Base-by-base conservation (phyloP, 225 moss, liverwort and hornwort genomes). In the Physcomitrellopsis africana region DNA sequence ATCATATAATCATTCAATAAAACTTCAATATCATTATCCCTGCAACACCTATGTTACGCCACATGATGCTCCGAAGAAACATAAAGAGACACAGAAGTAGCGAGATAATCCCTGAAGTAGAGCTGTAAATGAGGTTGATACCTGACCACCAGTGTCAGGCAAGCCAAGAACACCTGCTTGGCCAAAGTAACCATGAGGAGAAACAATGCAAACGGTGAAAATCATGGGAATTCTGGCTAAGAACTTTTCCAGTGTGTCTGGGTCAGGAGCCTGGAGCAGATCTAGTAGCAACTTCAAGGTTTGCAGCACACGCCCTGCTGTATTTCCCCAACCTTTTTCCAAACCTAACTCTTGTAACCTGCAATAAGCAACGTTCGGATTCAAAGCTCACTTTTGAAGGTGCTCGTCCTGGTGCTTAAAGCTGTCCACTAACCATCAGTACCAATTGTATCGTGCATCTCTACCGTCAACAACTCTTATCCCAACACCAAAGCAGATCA, bases 111-210 rank as follows among this genome's bases (percentile, higher is more conserved):
- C 23, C 22, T 24, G 15, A 53, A 45, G 48, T 7, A 68, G 57
- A 64, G 65, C 26, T 57, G 3, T 57, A 6, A 49, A 19, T 52
- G 29, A 59, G 72, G 2, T 67, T 59, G 45, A 11, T 74, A 95
- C 95, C 93, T 95, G 95, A 18, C 95, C 95, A 59, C 91, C 95
- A 60, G 95, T 95, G 65, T 95, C 95, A 19, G 95, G 95, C 72
- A 95, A 81, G 23, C 95, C 95, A 45, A 95, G 70, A 22, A 95
- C 88, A 20, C 79, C 83, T 12, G 86, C 79, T 64, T 92, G 92
- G 68, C 88, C 94, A 64, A 92, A 91, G 71, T 92, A 91, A 20
- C 89, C 95, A 75, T 95, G 95, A 41, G 95, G 95, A 47, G 92
- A 89, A 57, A 95, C 77, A 77, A 92, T 78, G 52, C 87, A 83